Evolutionary conservation across 2,329 filamentous ascomycete species (phyloP), one percentile per base, ranked within the genome.

Genomic region (Reticulascus tulasneorum): DNA sequence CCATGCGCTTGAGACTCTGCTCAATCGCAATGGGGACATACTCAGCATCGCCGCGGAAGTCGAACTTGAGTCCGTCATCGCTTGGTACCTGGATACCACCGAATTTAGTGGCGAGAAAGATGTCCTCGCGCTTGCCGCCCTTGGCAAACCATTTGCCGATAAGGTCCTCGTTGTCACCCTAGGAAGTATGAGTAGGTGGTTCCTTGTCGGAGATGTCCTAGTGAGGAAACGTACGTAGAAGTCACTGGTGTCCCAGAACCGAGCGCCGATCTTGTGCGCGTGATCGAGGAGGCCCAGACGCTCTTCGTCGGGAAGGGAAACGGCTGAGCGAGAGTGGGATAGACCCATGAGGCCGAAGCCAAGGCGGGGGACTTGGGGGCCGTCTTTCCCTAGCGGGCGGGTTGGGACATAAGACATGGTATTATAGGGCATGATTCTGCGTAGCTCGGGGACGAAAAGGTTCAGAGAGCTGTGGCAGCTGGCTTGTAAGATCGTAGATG

Each of bases 121-220:
- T 67, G 35, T 74, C 58, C 4, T 59, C 34, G 4, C 67, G 60
- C 7, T 66, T 63, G 24, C 63, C 63, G 0, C 60, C 56, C 33
- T 58, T 55, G 48, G n/a, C n/a, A n/a, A 76, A 66, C 67, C 71
- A 76, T 43, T 64, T 62, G 4, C 71, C 68, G 15, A 76, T 43
- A 4, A 71, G 47, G 8, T 64, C 61, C 49, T 76, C 72, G 35
- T 48, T 64, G 40, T 70, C 67, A 22, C 55, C 65, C 42, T 75
- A 74, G 16, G 10, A 29, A 16, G 9, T 11, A 18, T 29, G 55
- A 54, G 31, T 71, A 58, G 19, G 61, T 60, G 8, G 64, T 29
- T 16, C 17, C 16, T 9, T 28, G 25, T n/a, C 7, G 7, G n/a
- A 28, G n/a, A 28, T 28, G 7, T 8, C n/a, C 9, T 28, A 4